A percentile compares a stretch with the other conserved stretches of the same genome.
phyloP scores from a whole-genome alignment of 139 green algal species.

The Parachlorella kessleri region DNA sequence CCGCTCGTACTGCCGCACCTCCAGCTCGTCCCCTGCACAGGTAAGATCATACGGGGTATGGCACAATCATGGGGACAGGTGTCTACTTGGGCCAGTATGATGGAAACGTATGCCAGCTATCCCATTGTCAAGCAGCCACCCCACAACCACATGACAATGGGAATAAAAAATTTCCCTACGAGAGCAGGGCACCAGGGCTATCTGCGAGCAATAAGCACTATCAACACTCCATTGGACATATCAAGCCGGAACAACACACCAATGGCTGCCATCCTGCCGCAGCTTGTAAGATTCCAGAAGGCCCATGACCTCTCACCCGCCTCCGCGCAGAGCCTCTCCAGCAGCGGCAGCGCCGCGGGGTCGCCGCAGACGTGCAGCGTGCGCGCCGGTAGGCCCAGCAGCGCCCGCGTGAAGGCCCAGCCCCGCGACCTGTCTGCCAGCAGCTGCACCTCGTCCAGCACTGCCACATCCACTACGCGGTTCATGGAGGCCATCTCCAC shows the following conservation, averaged over 20 bases:
- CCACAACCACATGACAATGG: too few relatives aligned
- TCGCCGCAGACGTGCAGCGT: slow-evolving; percentile 94
- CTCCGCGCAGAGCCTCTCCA: slow-evolving; percentile 51
- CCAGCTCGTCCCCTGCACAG: slow-evolving; percentile 60
- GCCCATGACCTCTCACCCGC: slow-evolving; percentile 4
- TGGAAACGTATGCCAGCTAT: background rate
- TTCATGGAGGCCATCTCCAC: slow-evolving; percentile 86
- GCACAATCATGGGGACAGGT: too few relatives aligned
- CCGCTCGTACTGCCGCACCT: slow-evolving; percentile 44
- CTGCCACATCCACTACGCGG: slow-evolving; percentile 14
- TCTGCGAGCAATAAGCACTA: too few relatives aligned
- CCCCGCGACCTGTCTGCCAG: slow-evolving; percentile 79
- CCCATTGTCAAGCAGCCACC: background rate
- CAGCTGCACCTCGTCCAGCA: slow-evolving; percentile 92
- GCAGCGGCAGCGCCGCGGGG: slow-evolving; percentile 68
- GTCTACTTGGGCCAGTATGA: too few relatives aligned
- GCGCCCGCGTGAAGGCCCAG: slow-evolving; percentile 90
- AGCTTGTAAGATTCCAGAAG: too few relatives aligned
- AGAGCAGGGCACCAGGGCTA: too few relatives aligned
- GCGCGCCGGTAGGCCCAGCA: slow-evolving; percentile 78
- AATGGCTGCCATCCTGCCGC: too few relatives aligned
- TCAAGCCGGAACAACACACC: too few relatives aligned
- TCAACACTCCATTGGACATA: too few relatives aligned
- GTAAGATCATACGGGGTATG: too few relatives aligned
- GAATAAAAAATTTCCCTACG: too few relatives aligned